A percentile compares a stretch with the other conserved stretches of the same genome.
Conservation (phyloP, 306 rosid genomes). For the Vicia sativa region DNA sequence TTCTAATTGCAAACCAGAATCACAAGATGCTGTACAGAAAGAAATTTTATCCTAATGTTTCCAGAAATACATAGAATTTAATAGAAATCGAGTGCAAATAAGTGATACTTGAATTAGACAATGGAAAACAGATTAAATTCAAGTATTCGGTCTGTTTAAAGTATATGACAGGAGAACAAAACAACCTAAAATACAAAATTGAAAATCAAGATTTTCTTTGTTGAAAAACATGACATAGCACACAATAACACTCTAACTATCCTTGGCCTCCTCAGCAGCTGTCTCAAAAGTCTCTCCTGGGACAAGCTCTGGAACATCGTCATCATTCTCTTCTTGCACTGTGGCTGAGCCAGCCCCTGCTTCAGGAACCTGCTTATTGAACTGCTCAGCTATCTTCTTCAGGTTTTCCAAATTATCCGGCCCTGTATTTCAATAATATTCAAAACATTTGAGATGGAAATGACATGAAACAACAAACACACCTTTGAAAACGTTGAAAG, state of each 20-base stretch:
- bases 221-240: constrained; percentile 42
- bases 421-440: constrained; percentile 48
- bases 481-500: background rate
- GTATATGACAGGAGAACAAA: constrained; percentile 42
- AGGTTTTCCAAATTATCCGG: constrained; percentile 92
- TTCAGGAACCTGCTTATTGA: constrained; percentile 82
- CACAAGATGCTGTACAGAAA: too few species aligned
- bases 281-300: constrained; percentile 88
- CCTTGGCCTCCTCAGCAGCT: constrained; percentile 61
- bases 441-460: background rate
- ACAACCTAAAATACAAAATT: constrained; percentile 46
- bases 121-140: constrained; percentile 39
- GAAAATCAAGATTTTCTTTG: constrained; percentile 13
- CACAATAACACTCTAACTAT: constrained; percentile 50
- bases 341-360: constrained; percentile 52
- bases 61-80: background rate
- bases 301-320: constrained; percentile 88
- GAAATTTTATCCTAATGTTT: background rate
- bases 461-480: background rate
- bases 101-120: constrained; percentile 16
- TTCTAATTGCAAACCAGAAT: too few species aligned
- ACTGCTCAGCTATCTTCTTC: constrained; percentile 86
- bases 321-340: constrained; percentile 66
- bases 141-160: constrained; percentile 38
- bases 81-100: background rate